Conservation (phyloP, 1,284 basidiomycete species). For the Ceratobasidium sp. region DNA sequence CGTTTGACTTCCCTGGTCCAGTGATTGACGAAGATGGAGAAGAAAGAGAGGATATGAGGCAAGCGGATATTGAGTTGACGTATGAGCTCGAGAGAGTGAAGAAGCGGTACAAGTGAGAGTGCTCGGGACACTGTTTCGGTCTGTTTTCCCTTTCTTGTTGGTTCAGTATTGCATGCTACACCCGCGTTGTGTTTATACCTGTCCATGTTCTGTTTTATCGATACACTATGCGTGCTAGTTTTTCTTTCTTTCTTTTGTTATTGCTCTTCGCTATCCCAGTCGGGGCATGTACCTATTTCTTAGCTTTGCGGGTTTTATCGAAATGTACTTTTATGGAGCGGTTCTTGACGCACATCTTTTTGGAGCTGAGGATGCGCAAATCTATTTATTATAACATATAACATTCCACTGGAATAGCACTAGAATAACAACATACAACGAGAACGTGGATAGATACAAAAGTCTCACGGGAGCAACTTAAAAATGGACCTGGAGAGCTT, state of each 20-base stretch:
- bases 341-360: not conserved
- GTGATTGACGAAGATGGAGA: slow-evolving; percentile 38
- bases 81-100: slow-evolving; percentile 41
- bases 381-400: slow-evolving; percentile 39
- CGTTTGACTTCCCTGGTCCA: slow-evolving; percentile 39
- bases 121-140: slow-evolving; percentile 8
- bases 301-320: slow-evolving; percentile 27
- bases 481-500: slow-evolving; percentile 78
- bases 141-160: slow-evolving; percentile 20
- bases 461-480: slow-evolving; percentile 54
- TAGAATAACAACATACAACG: slow-evolving; percentile 20
- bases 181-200: slow-evolving; percentile 5
- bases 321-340: slow-evolving; percentile 31
- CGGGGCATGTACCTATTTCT: slow-evolving; percentile 41
- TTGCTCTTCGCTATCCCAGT: slow-evolving; percentile 29
- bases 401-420: not conserved
- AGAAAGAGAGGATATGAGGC: slow-evolving; percentile 20
- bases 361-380: slow-evolving; percentile 1
- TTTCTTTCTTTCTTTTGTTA: slow-evolving; percentile 20
- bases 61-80: slow-evolving; percentile 39
- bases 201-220: slow-evolving; percentile 37
- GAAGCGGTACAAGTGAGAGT: slow-evolving; percentile 43
- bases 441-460: slow-evolving; percentile 3
- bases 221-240: slow-evolving; percentile 32
- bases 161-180: slow-evolving; percentile 24